These are phyloP conservation scores for Saccharata proteae DNA, from an alignment of 2,329 filamentous ascomycete species.

Conservation along the genomic window DNA sequence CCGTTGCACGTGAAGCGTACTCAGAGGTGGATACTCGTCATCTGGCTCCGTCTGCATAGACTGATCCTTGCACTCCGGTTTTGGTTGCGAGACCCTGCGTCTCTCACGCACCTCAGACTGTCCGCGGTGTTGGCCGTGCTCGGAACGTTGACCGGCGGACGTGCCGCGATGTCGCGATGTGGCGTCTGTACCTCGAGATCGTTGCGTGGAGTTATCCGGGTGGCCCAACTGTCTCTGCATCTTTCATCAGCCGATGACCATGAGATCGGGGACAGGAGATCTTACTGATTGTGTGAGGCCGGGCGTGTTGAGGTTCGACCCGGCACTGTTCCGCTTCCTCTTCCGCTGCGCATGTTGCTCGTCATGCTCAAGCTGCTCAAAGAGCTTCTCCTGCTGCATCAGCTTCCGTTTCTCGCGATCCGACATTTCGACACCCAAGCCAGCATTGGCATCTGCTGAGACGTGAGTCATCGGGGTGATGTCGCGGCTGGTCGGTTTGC, in stretches of 20 bases:
- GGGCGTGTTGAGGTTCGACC: conserved; percentile 40
- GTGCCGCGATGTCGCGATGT: too few species aligned
- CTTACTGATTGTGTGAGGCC: conserved; percentile 32
- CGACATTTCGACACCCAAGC: conserved; percentile 40
- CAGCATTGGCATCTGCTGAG: conserved; percentile 32
- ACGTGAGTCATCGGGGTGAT: conserved; percentile 46
- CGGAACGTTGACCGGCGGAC: not conserved
- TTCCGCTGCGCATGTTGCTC: conserved; percentile 40
- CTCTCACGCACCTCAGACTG: conserved; percentile 22
- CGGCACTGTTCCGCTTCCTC: conserved; percentile 45
- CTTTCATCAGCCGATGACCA: too few species aligned
- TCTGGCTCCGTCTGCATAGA: conserved; percentile 32
- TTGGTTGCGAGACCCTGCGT: conserved; percentile 22
- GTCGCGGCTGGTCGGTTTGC: conserved; percentile 47
- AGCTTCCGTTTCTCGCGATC: conserved; percentile 52
- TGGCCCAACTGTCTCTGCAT: conserved; percentile 26
- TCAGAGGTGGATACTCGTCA: conserved; percentile 20
- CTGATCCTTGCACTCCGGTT: conserved; percentile 14
- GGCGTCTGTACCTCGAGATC: conserved; percentile 8
- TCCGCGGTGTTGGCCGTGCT: conserved; percentile 12
- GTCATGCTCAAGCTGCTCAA: conserved; percentile 48
- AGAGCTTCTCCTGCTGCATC: conserved; percentile 49
- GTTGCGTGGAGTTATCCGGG: too few species aligned
- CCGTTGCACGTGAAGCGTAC: conserved; percentile 20
- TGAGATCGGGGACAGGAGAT: conserved; percentile 14